A percentile compares a stretch with the other conserved stretches of the same genome.
Conservation (phyloP, 169 alveolate genomes). For the Sarcocystis neurona region DNA sequence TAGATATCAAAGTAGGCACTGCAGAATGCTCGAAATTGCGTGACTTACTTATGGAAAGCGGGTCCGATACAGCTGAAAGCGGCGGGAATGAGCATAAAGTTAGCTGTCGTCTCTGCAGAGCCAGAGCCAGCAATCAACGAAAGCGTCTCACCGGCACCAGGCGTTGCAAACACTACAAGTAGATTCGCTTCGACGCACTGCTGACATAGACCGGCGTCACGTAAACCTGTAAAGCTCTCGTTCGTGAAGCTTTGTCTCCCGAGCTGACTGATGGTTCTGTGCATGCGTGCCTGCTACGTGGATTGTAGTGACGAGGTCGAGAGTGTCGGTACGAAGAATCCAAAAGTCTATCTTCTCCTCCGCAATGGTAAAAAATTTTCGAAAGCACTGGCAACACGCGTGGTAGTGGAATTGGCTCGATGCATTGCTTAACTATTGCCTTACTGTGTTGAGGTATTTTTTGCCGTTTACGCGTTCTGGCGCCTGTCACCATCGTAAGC, state of each 20-base stretch:
- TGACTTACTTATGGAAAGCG: background rate
- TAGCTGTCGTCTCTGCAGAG: background rate
- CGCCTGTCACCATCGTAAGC: slow-evolving; percentile 9
- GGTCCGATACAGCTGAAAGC: background rate
- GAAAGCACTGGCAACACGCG: slow-evolving; percentile 25
- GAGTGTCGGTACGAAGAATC: slow-evolving; percentile 45
- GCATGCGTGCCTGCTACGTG: slow-evolving; percentile 27
- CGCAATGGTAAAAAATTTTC: slow-evolving; percentile 54
- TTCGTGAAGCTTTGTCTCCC: background rate
- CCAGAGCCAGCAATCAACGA: background rate
- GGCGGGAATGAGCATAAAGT: no score
- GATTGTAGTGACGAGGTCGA: slow-evolving; percentile 41
- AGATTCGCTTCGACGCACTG: slow-evolving; percentile 51
- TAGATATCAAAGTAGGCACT: background rate
- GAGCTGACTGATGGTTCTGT: background rate
- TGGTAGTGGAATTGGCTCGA: background rate
- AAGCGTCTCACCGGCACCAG: background rate
- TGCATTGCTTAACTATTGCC: background rate
- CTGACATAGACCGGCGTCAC: slow-evolving; percentile 64
- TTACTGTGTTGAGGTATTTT: slow-evolving; percentile 55
- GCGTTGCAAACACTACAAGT: slow-evolving; percentile 52
- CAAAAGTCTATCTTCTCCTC: slow-evolving; percentile 52
- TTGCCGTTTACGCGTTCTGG: slow-evolving; percentile 62
- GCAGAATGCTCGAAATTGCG: slow-evolving; percentile 24
- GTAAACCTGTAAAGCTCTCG: slow-evolving; percentile 33